Conservation (phyloP, 805 yeast species). For the Barnettozyma sp. region DNA sequence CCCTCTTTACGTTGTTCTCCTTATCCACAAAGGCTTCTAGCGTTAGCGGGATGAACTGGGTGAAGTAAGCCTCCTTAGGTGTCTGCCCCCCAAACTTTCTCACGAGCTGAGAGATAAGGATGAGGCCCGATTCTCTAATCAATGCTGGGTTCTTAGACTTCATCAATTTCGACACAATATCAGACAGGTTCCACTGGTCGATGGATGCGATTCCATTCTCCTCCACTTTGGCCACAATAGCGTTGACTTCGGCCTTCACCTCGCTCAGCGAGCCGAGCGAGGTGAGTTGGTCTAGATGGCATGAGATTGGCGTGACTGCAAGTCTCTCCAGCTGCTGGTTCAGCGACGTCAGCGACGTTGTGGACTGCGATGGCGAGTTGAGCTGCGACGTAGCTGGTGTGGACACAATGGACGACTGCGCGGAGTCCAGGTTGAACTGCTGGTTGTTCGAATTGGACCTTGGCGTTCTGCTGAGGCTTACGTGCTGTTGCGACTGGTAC, state of each 20-base stretch:
- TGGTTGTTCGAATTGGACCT: slow-evolving; percentile 13
- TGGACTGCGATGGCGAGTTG: slow-evolving; percentile 44
- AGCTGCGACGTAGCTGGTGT: slow-evolving; percentile 23
- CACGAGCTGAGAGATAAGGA: slow-evolving; percentile 52
- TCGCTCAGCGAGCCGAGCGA: slow-evolving; percentile 30
- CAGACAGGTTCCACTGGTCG: slow-evolving; percentile 57
- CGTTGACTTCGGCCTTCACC: slow-evolving; percentile 28
- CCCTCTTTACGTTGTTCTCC: slow-evolving; percentile 77
- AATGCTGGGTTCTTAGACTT: slow-evolving; percentile 70
- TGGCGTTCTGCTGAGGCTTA: slow-evolving; percentile 11
- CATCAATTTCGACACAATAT: slow-evolving; percentile 54
- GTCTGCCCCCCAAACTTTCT: slow-evolving; percentile 57
- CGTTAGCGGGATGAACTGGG: slow-evolving; percentile 54
- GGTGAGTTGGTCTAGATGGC: slow-evolving; percentile 45
- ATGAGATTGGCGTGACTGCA: slow-evolving; percentile 59
- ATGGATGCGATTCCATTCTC: slow-evolving; percentile 41
- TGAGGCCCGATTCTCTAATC: slow-evolving; percentile 69
- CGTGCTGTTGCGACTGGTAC: slow-evolving; percentile 15
- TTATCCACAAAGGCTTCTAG: slow-evolving; percentile 78
- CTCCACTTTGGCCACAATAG: slow-evolving; percentile 41
- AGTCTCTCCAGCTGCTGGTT: slow-evolving; percentile 64
- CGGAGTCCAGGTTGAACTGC: slow-evolving; percentile 7
- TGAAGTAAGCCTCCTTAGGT: slow-evolving; percentile 70
- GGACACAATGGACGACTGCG: slow-evolving; percentile 16
- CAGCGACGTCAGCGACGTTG: slow-evolving; percentile 68